A percentile compares a stretch with the other conserved stretches of the same genome.
phyloP scores from a whole-genome alignment of 805 yeast genomes.

The Wickerhamomyces bovis region DNA sequence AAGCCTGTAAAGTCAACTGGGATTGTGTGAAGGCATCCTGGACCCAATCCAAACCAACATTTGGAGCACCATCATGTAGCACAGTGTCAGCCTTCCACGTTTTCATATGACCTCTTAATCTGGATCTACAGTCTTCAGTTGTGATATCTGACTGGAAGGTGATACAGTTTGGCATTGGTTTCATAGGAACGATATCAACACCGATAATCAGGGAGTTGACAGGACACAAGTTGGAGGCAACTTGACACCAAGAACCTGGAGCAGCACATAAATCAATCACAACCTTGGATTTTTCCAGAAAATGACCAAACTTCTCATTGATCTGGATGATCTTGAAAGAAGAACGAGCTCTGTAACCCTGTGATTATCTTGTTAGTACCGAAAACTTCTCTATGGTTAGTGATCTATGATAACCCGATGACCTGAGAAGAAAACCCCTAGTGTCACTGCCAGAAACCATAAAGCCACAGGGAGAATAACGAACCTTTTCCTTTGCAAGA shows the following conservation, averaged over 20 bases:
- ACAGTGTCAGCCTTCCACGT: constrained; percentile 99
- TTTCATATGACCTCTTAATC: constrained; percentile 90
- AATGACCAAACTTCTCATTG: constrained; percentile 94
- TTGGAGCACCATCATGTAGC: constrained; percentile 99
- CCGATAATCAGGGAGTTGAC: constrained; percentile 91
- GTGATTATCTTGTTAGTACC: constrained; percentile 5
- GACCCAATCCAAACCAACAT: constrained; percentile 99
- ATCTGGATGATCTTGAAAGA: constrained; percentile 93
- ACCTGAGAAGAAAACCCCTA: neutral
- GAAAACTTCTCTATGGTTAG: neutral
- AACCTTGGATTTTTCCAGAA: constrained; percentile 88
- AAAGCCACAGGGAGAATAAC: neutral
- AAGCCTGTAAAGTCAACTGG: constrained; percentile 88
- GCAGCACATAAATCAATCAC: constrained; percentile 98
- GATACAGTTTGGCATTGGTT: constrained; percentile 89
- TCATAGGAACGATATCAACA: constrained; percentile 98
- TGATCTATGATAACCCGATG: neutral
- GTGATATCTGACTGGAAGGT: constrained; percentile 97
- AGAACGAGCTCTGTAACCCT: constrained; percentile 97
- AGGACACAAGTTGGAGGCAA: constrained; percentile 90
- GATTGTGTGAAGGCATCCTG: constrained; percentile 99
- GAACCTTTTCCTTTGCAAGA: constrained; percentile 84
- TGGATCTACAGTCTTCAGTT: constrained; percentile 95
- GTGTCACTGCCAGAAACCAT: too few relatives aligned
- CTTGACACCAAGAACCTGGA: constrained; percentile 99